A percentile compares a stretch with the other conserved stretches of the same genome.
Conservation (phyloP, 768 basidiomycete species). For the Cystobasidium tubakii region DNA sequence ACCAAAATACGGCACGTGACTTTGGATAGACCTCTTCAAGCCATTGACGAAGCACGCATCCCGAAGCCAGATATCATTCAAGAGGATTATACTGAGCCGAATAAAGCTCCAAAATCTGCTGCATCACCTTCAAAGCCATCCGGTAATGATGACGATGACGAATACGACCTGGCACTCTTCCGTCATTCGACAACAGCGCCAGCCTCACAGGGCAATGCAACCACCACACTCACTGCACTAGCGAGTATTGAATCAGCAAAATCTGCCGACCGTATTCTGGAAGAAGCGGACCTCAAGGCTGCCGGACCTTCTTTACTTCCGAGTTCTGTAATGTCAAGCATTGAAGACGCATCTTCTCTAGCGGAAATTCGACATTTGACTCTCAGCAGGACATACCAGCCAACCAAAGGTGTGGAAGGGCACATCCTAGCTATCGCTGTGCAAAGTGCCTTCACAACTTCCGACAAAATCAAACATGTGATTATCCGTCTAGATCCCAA, state of each 20-base stretch:
- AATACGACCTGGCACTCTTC: conserved; percentile 17
- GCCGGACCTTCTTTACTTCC: neutral
- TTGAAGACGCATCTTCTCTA: neutral
- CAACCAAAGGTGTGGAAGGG: conserved; percentile 13
- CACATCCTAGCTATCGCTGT: conserved; percentile 13
- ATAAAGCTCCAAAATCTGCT: neutral
- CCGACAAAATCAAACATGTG: neutral
- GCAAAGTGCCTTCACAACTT: conserved; percentile 2
- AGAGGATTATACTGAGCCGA: neutral
- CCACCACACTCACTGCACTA: neutral
- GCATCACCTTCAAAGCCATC: neutral
- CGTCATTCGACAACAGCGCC: conserved; percentile 8
- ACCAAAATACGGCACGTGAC: neutral
- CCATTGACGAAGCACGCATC: neutral
- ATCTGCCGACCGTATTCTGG: neutral
- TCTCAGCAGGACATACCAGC: neutral
- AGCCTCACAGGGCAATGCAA: neutral
- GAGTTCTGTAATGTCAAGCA: neutral
- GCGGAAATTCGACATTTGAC: neutral
- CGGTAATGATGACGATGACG: conserved; percentile 5
- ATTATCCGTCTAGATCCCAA: neutral
- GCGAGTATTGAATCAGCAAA: neutral
- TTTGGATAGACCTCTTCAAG: neutral
- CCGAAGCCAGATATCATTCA: neutral
- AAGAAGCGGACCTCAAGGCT: neutral